phyloP scores from a whole-genome alignment of 768 basidiomycete species.

The Serpula lacrymans region DNA sequence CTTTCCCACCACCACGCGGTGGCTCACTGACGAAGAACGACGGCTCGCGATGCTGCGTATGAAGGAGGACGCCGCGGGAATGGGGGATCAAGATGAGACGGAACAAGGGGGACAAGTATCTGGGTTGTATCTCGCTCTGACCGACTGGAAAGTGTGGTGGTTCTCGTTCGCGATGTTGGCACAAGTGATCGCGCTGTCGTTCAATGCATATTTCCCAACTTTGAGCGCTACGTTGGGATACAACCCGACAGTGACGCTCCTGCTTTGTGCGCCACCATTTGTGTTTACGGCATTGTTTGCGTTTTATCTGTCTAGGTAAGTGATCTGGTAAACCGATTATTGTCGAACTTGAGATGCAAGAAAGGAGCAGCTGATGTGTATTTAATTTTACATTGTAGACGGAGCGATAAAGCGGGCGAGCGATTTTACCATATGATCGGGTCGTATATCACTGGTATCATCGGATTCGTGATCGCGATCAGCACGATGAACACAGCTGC shows the following conservation, averaged over 20 bases:
- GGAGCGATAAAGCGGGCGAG: slow-evolving; percentile 68
- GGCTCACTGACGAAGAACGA: slow-evolving; percentile 35
- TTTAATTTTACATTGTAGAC: slow-evolving; percentile 33
- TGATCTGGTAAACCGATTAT: no score
- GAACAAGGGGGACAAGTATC: slow-evolving; percentile 34
- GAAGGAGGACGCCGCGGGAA: slow-evolving; percentile 56
- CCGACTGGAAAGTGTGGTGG: slow-evolving; percentile 83
- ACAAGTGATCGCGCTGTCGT: slow-evolving; percentile 51
- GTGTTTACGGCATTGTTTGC: slow-evolving; percentile 54
- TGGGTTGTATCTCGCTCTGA: slow-evolving; percentile 59
- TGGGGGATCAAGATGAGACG: slow-evolving; percentile 50
- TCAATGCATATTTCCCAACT: slow-evolving; percentile 84
- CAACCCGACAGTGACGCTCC: slow-evolving; percentile 55
- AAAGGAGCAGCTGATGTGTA: no score
- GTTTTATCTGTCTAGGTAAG: slow-evolving; percentile 49
- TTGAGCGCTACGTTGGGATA: slow-evolving; percentile 70
- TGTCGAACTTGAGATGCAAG: no score
- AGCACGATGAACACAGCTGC: slow-evolving; percentile 60
- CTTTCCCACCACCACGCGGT: slow-evolving; percentile 37
- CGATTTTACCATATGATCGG: slow-evolving; percentile 66
- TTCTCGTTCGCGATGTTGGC: slow-evolving; percentile 49
- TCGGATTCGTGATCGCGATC: slow-evolving; percentile 67
- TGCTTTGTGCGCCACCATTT: slow-evolving; percentile 79
- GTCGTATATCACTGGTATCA: slow-evolving; percentile 52
- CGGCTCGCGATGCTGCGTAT: slow-evolving; percentile 54